These are phyloP conservation scores for Lactarius hatsudake DNA, from an alignment of 768 basidiomycete species.

Conservation along the genomic window DNA sequence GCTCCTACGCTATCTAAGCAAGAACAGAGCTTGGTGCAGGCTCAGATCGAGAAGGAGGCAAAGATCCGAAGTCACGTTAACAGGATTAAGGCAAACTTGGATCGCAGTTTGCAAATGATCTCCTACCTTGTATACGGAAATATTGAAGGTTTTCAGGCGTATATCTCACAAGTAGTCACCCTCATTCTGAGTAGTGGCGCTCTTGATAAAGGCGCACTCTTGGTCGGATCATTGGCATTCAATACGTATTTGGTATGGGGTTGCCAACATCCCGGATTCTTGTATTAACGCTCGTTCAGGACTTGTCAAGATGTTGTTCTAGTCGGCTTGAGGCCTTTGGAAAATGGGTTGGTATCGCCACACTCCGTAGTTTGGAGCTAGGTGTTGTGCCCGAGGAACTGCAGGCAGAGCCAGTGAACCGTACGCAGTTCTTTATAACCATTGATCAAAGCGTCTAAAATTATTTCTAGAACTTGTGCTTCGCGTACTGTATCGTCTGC, in stretches of 20 bases:
- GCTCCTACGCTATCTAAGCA: constrained; percentile 67
- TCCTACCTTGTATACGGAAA: constrained; percentile 53
- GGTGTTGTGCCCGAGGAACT: constrained; percentile 68
- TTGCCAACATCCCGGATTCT: neutral
- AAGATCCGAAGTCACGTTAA: constrained; percentile 60
- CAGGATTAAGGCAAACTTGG: constrained; percentile 50
- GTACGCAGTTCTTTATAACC: constrained; percentile 38
- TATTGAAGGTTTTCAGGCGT: constrained; percentile 50
- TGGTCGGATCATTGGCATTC: constrained; percentile 65
- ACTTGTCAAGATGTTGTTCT: constrained; percentile 68
- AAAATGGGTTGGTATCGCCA: constrained; percentile 79
- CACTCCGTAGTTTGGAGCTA: constrained; percentile 68
- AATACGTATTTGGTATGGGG: constrained; percentile 72
- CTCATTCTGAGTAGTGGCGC: constrained; percentile 62
- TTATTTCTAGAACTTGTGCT: constrained; percentile 62
- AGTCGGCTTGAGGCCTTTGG: constrained; percentile 67
- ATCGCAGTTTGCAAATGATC: constrained; percentile 70
- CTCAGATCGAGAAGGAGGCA: constrained; percentile 79
- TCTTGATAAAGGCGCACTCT: constrained; percentile 52
- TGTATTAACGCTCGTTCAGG: constrained; percentile 39
- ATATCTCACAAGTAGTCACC: constrained; percentile 56
- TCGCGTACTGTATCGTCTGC: constrained; percentile 82
- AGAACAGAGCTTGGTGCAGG: constrained; percentile 78
- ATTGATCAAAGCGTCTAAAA: neutral
- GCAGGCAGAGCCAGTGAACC: constrained; percentile 63